phyloP scores from a whole-genome alignment of 1,284 basidiomycete species.

The Thelephora terrestris region DNA sequence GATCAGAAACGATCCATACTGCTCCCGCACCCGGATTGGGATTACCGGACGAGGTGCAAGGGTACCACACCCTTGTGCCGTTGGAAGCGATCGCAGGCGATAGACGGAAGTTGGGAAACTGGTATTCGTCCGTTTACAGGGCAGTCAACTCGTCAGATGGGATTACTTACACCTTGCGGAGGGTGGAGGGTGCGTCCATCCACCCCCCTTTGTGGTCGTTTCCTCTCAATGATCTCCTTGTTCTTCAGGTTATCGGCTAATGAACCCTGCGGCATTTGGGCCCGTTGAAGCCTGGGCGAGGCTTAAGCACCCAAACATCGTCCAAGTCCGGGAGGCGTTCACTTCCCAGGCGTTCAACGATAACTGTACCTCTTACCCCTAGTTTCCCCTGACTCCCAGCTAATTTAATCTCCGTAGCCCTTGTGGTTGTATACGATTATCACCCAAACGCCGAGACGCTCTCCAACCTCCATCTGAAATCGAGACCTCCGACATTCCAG shows the following conservation, averaged over 20 bases:
- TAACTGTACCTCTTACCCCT: constrained; percentile 52
- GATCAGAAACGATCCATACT: constrained; percentile 65
- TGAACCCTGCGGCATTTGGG: constrained; percentile 73
- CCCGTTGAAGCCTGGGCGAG: constrained; percentile 84
- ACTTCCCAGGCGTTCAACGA: constrained; percentile 92
- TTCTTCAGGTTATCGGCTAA: constrained; percentile 72
- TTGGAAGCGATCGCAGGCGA: constrained; percentile 52
- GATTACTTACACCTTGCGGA: constrained; percentile 65
- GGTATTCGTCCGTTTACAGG: constrained; percentile 77
- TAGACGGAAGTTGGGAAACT: constrained; percentile 63
- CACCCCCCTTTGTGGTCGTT: background rate
- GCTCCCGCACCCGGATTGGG: constrained; percentile 36
- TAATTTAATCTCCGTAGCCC: constrained; percentile 38
- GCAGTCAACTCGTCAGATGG: constrained; percentile 78
- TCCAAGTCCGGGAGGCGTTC: constrained; percentile 86
- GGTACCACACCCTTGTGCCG: constrained; percentile 82
- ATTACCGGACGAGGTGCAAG: constrained; percentile 83
- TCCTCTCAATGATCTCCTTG: background rate
- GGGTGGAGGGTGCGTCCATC: constrained; percentile 72
- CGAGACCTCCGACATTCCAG: constrained; percentile 33
- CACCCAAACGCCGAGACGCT: constrained; percentile 82
- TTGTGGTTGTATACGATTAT: constrained; percentile 91
- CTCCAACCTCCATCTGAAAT: constrained; percentile 57
- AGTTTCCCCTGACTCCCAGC: constrained; percentile 2
- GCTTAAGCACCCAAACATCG: constrained; percentile 82